Conservation (phyloP, 2,329 filamentous ascomycete genomes). For the Pseudogymnoascus pannorum region DNA sequence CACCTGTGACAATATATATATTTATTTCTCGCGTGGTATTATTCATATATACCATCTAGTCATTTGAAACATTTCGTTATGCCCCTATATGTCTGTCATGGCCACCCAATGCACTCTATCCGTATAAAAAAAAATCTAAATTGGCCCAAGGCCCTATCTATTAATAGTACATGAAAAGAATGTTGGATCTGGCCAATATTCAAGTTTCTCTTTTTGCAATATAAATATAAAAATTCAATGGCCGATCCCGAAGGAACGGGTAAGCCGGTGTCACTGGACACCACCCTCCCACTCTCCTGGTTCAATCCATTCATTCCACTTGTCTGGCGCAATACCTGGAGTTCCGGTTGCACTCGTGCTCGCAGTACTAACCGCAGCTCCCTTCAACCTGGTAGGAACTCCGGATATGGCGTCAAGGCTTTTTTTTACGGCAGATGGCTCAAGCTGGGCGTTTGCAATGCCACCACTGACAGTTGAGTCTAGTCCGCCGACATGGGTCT, state of each 20-base stretch:
- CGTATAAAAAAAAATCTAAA: background rate
- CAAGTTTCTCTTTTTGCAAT: background rate
- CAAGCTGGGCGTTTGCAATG: background rate
- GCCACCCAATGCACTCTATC: background rate
- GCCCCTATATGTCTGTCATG: background rate
- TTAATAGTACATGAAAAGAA: background rate
- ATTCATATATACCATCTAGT: too few relatives aligned
- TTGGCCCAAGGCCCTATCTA: background rate
- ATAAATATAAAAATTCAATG: background rate
- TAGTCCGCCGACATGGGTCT: background rate
- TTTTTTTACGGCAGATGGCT: background rate
- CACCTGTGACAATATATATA: too few relatives aligned
- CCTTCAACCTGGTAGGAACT: background rate
- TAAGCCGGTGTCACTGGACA: background rate
- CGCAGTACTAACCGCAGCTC: background rate
- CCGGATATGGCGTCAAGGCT: background rate
- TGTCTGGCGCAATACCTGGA: background rate
- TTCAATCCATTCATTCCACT: conserved; percentile 5
- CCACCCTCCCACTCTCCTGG: background rate
- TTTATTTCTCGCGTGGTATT: too few relatives aligned
- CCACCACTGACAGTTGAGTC: background rate
- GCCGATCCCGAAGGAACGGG: background rate
- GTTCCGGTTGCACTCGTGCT: conserved; percentile 1
- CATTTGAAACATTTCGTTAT: background rate
- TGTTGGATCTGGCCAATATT: background rate